Percentiles rank a stretch among this genome's conserved stretches.
Conservation (phyloP, 164 flowering plant species). For the Brasenia schreberi region DNA sequence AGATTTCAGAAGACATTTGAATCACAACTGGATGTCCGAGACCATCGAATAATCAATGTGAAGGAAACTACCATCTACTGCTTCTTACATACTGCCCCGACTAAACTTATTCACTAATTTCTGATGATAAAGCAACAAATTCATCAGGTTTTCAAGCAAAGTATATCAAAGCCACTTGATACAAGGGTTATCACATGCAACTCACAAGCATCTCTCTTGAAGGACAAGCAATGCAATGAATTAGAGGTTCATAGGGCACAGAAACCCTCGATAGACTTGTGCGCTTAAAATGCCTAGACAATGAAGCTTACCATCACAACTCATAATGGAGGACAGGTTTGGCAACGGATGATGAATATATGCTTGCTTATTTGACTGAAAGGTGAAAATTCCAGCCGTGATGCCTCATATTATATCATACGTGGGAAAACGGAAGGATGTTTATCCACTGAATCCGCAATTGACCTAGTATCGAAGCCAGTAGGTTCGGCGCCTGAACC, state of each 20-base stretch:
- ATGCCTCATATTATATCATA: neutral
- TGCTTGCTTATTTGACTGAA: neutral
- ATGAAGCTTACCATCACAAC: neutral
- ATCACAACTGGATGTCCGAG: too few species aligned
- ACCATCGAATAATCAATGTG: too few species aligned
- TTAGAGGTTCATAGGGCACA: neutral
- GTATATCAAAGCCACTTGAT: neutral
- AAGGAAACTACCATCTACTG: too few species aligned
- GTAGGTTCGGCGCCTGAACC: constrained; percentile 99
- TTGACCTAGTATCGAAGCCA: constrained; percentile 59
- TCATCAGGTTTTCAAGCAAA: neutral
- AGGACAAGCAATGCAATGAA: neutral
- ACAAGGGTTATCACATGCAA: neutral
- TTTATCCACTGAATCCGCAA: neutral
- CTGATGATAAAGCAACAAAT: neutral
- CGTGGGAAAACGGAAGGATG: too few species aligned
- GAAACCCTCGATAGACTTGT: too few species aligned
- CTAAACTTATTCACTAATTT: too few species aligned
- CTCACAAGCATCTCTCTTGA: neutral
- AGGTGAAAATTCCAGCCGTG: neutral
- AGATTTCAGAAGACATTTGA: too few species aligned
- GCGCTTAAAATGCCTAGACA: neutral
- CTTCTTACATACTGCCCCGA: too few species aligned
- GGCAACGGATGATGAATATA: neutral
- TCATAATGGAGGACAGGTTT: neutral